A percentile compares a stretch with the other conserved stretches of the same genome.
These are phyloP conservation scores for Silene coronaria DNA, from an alignment of 179 eudicot genomes.

Conservation along the genomic window DNA sequence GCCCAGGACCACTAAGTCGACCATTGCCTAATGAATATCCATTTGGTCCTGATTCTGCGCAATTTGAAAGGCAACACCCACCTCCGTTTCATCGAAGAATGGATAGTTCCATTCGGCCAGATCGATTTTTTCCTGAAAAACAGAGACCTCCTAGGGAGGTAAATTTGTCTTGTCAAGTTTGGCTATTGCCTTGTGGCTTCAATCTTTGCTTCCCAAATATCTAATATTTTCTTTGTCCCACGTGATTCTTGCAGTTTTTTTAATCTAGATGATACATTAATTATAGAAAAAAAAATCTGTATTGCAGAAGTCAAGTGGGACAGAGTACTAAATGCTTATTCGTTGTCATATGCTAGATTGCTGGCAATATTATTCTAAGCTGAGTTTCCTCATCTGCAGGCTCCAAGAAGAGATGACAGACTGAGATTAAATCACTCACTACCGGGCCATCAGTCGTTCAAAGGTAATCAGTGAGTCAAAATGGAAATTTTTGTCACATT, in stretches of 20 bases:
- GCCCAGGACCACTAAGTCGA: slow-evolving; percentile 43
- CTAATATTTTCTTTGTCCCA: background rate
- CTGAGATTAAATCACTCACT: slow-evolving; percentile 42
- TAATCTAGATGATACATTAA: too few relatives aligned
- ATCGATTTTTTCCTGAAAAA: slow-evolving; percentile 43
- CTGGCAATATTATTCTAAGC: background rate
- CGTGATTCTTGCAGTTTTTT: background rate
- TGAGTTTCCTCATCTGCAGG: slow-evolving; percentile 40
- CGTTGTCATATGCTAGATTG: background rate
- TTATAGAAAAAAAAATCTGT: background rate
- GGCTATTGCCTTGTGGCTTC: background rate
- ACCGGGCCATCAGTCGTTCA: slow-evolving; percentile 45
- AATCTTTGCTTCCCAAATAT: background rate
- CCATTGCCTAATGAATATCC: slow-evolving; percentile 46
- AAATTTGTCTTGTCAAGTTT: slow-evolving; percentile 12
- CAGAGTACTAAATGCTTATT: background rate
- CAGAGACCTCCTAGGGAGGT: slow-evolving; percentile 77
- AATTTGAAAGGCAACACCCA: slow-evolving; percentile 47
- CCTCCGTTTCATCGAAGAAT: slow-evolving; percentile 52
- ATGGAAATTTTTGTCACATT: background rate
- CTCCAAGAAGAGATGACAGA: slow-evolving; percentile 60
- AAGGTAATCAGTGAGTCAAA: slow-evolving; percentile 42
- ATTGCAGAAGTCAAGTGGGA: background rate
- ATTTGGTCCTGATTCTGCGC: slow-evolving; percentile 43
- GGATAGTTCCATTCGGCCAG: slow-evolving; percentile 48